Conservation (phyloP, 2,329 filamentous ascomycete genomes). For the Paecilomyces niveus region DNA sequence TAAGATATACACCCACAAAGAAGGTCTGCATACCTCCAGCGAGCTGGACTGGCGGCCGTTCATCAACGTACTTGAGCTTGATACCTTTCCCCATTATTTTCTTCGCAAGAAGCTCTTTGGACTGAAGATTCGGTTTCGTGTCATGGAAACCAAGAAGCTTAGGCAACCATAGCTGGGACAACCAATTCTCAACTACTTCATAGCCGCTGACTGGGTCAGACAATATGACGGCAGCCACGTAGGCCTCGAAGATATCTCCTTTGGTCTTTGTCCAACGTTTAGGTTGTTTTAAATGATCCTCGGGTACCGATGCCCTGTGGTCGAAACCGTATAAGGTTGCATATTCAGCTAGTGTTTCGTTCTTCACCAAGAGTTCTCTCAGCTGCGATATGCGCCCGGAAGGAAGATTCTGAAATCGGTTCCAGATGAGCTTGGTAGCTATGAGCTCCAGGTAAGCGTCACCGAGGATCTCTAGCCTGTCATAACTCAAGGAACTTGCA, state of each 20-base stretch:
- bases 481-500: conserved; percentile 54
- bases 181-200: conserved; percentile 57
- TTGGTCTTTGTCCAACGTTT: conserved; percentile 64
- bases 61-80: conserved; percentile 53
- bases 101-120: conserved; percentile 49
- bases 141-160: conserved; percentile 42
- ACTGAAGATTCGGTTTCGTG: conserved; percentile 24
- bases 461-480: conserved; percentile 80
- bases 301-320: conserved; percentile 52
- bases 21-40: conserved; percentile 34
- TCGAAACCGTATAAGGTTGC: conserved; percentile 65
- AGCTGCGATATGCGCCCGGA: conserved; percentile 67
- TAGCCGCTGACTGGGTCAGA: conserved; percentile 60
- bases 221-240: conserved; percentile 70
- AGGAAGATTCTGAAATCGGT: conserved; percentile 58
- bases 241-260: conserved; percentile 87
- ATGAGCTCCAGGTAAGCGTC: conserved; percentile 79
- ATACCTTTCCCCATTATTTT: conserved; percentile 52
- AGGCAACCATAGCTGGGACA: conserved; percentile 66
- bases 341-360: conserved; percentile 66
- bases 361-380: conserved; percentile 73
- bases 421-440: conserved; percentile 66
- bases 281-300: conserved; percentile 35
- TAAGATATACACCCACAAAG: conserved; percentile 41
- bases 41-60: conserved; percentile 24